Evolutionary conservation across 2,329 filamentous ascomycete species (phyloP).

Genomic region (Endoconidiophora polonica): DNA sequence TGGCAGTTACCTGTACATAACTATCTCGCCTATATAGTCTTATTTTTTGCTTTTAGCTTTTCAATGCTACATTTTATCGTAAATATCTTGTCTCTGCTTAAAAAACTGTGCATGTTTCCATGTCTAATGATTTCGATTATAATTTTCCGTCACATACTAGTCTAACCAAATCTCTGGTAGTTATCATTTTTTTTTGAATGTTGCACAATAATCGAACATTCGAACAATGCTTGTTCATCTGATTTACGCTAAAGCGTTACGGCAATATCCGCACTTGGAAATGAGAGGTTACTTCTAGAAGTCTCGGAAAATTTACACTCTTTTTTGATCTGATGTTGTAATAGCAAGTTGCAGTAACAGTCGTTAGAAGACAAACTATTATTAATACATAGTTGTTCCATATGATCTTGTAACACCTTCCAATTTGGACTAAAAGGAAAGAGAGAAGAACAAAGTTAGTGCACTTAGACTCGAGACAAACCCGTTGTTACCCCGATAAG

Average conservation of each 20-base stretch:
- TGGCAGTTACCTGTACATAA: constrained; percentile 3
- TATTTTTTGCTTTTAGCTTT: constrained; percentile 4
- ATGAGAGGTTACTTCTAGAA: too few relatives aligned
- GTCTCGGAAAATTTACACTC: too few relatives aligned
- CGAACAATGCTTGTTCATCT: too few relatives aligned
- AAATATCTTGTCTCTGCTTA: background rate
- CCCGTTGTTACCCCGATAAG: background rate
- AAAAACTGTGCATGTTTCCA: background rate
- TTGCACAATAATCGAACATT: background rate
- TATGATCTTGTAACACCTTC: background rate
- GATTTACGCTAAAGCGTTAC: too few relatives aligned
- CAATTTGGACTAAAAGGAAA: background rate
- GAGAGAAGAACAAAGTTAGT: background rate
- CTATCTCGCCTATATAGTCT: constrained; percentile 1
- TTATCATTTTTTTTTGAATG: background rate
- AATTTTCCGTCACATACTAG: background rate
- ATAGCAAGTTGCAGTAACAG: too few relatives aligned
- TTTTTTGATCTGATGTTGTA: too few relatives aligned
- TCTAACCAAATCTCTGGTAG: background rate
- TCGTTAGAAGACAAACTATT: background rate
- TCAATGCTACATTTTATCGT: background rate
- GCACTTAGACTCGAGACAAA: background rate
- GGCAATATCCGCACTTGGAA: too few relatives aligned
- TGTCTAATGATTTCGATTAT: background rate
- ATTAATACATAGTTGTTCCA: background rate